Evolutionary conservation across 495 filamentous ascomycete species (phyloP).

Genomic region (Podospora sp.): DNA sequence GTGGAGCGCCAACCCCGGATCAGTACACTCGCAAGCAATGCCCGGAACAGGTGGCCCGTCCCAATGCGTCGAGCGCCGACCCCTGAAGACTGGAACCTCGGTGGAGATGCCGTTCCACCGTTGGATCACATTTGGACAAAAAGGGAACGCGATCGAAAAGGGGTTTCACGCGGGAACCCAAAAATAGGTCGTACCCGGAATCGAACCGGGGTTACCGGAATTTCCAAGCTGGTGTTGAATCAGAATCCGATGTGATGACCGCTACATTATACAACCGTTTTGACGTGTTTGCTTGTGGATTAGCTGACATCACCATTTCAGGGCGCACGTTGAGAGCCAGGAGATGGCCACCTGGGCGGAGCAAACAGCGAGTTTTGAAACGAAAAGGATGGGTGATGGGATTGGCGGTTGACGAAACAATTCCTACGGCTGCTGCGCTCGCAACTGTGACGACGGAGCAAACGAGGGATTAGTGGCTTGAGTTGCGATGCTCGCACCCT

Average conservation of each 20-base stretch:
- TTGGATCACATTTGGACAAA: background rate
- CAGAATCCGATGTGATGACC: background rate
- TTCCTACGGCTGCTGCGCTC: background rate
- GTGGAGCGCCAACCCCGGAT: background rate
- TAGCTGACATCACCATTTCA: background rate
- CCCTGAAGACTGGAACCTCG: background rate
- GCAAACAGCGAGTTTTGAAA: background rate
- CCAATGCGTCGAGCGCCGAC: background rate
- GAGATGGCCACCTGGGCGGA: background rate
- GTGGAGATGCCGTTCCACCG: background rate
- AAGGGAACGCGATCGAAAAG: background rate
- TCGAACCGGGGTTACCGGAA: constrained; percentile 40
- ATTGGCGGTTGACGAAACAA: background rate
- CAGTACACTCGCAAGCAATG: background rate
- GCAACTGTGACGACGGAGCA: background rate
- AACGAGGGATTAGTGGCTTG: background rate
- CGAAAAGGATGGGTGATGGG: background rate
- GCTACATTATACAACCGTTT: background rate
- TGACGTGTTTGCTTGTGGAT: background rate
- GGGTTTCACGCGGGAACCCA: background rate
- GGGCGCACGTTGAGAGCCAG: no score
- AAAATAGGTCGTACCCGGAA: constrained; percentile 37
- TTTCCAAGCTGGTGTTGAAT: background rate
- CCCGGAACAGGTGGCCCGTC: background rate
- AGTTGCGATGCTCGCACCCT: background rate